phyloP scores from a whole-genome alignment of 257 asterid genomes.

The Solanum acaule region DNA sequence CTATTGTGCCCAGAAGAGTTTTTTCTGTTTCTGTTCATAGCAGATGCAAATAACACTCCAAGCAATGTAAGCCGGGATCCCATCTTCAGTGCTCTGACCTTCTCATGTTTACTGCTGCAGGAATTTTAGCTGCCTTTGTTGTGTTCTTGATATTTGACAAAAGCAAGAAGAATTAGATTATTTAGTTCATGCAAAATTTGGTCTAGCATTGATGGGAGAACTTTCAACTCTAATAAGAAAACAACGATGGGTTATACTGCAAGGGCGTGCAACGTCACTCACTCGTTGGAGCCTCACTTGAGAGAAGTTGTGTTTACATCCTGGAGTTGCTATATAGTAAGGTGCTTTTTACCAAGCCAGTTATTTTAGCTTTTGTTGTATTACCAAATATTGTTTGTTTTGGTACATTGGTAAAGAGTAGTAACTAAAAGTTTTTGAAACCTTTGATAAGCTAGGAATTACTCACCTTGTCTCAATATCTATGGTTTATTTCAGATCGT shows the following conservation, averaged over 20 bases:
- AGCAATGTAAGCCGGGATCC: neutral
- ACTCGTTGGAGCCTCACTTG: neutral
- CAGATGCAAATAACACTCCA: neutral
- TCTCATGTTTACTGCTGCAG: conserved; percentile 25
- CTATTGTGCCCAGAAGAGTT: neutral
- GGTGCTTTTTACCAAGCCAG: neutral
- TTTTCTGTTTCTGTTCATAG: neutral
- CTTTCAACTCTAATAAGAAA: conserved; percentile 26
- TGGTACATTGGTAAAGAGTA: neutral
- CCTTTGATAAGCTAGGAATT: neutral
- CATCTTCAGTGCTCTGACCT: neutral
- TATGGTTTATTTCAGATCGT: neutral
- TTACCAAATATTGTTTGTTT: neutral
- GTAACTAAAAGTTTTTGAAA: neutral
- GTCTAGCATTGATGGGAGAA: conserved; percentile 31
- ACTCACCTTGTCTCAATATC: neutral
- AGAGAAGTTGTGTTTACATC: neutral
- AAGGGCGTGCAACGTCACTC: neutral
- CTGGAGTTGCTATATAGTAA: neutral
- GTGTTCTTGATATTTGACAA: conserved; percentile 46
- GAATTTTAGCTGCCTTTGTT: conserved; percentile 43
- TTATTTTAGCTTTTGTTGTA: neutral
- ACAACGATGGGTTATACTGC: conserved; percentile 9
- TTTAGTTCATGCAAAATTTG: conserved; percentile 28
- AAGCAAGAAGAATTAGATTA: conserved; percentile 58